A percentile compares a stretch with the other conserved stretches of the same genome.
phyloP scores from a whole-genome alignment of 2,329 filamentous ascomycete genomes.

The Stemphylium vesicarium region DNA sequence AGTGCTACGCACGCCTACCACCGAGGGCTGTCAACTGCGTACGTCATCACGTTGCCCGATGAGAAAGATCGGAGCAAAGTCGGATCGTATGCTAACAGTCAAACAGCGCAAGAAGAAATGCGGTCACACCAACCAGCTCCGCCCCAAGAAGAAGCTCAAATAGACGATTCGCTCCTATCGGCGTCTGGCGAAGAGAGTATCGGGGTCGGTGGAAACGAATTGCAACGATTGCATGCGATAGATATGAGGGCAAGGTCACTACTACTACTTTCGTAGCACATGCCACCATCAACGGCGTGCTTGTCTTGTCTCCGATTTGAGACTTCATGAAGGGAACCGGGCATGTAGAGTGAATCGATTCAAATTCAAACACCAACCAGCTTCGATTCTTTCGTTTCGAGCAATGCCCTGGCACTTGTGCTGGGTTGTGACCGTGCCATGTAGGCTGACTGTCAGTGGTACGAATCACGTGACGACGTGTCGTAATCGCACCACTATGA shows the following conservation, averaged over 20 bases:
- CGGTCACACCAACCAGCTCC: slow-evolving; percentile 99
- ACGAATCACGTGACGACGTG: slow-evolving; percentile 14
- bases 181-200: slow-evolving; percentile 41
- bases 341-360: slow-evolving; percentile 48
- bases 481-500: slow-evolving; percentile 6
- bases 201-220: slow-evolving; percentile 38
- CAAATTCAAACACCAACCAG: slow-evolving; percentile 28
- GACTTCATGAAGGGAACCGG: slow-evolving; percentile 33
- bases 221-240: slow-evolving; percentile 41
- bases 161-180: slow-evolving; percentile 60
- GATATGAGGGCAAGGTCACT: slow-evolving; percentile 35
- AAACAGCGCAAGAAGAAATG: slow-evolving; percentile 85
- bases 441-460: background rate
- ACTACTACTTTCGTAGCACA: slow-evolving; percentile 28
- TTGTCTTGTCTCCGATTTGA: slow-evolving; percentile 34
- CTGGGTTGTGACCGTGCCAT: background rate
- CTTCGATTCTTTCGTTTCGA: slow-evolving; percentile 2
- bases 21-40: slow-evolving; percentile 98
- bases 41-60: slow-evolving; percentile 14
- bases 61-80: background rate
- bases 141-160: slow-evolving; percentile 99
- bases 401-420: background rate
- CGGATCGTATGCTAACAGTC: slow-evolving; percentile 24
- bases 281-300: slow-evolving; percentile 32
- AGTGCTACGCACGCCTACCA: slow-evolving; percentile 97